phyloP scores from a whole-genome alignment of 345 rosid genomes.

The Citrus maxima region DNA sequence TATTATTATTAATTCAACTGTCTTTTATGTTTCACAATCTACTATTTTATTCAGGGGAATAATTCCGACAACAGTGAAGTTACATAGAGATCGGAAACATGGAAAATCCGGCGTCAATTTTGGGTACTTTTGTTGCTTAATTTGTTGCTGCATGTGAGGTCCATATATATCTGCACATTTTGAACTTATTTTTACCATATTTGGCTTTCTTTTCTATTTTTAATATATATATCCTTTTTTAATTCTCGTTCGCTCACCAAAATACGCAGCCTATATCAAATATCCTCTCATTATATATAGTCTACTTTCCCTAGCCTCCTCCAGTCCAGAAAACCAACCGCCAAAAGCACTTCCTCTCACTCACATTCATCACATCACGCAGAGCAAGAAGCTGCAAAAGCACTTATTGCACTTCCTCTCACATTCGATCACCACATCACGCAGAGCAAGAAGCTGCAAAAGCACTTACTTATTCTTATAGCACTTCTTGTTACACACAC shows the following conservation, averaged over 20 bases:
- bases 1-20: too few relatives aligned
- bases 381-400: background rate
- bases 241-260: too few relatives aligned
- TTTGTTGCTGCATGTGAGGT: slow-evolving; percentile 23
- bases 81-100: slow-evolving; percentile 18
- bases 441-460: background rate
- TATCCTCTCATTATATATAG: background rate
- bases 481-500: too few relatives aligned
- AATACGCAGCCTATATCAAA: too few relatives aligned
- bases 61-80: background rate
- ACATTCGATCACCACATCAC: background rate
- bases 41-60: too few relatives aligned
- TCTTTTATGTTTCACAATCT: too few relatives aligned
- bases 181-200: background rate
- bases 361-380: background rate
- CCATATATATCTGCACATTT: slow-evolving; percentile 5
- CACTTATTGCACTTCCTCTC: background rate
- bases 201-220: background rate
- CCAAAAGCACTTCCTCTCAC: background rate
- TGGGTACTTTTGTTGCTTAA: slow-evolving; percentile 13
- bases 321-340: background rate
- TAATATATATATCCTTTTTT: background rate
- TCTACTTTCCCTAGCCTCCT: background rate
- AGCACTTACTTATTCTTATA: background rate
- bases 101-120: slow-evolving; percentile 34